phyloP scores from a whole-genome alignment of 148 eudicot species.

The Polygonum maritimum region DNA sequence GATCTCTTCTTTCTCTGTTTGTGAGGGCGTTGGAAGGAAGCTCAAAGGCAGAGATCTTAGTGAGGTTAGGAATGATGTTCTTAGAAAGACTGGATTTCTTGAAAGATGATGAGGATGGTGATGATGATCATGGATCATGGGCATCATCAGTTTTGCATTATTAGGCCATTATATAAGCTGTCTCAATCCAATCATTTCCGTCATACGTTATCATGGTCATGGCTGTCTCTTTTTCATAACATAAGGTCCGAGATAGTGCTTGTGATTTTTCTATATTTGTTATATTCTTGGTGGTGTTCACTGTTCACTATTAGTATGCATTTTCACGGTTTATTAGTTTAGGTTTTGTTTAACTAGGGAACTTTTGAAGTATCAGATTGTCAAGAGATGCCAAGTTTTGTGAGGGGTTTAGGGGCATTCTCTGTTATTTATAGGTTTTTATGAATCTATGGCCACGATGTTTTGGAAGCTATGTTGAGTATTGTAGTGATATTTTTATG shows the following conservation, averaged over 20 bases:
- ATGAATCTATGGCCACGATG: neutral
- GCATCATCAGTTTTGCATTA: slow-evolving; percentile 3
- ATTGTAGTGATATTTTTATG: neutral
- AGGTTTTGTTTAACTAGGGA: neutral
- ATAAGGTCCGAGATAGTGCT: slow-evolving; percentile 5
- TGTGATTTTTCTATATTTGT: neutral
- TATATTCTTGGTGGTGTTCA: neutral
- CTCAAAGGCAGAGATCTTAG: slow-evolving; percentile 90
- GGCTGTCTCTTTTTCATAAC: slow-evolving; percentile 1
- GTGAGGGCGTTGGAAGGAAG: slow-evolving; percentile 89
- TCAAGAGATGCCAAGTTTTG: neutral
- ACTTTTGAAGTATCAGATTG: neutral
- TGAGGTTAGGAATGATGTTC: slow-evolving; percentile 60
- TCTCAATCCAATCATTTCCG: slow-evolving; percentile 8
- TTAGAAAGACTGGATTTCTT: slow-evolving; percentile 71
- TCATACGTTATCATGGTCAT: slow-evolving; percentile 5
- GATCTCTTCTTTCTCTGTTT: slow-evolving; percentile 60
- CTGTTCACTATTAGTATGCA: neutral
- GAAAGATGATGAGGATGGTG: slow-evolving; percentile 23
- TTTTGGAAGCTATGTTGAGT: neutral
- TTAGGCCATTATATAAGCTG: slow-evolving; percentile 5
- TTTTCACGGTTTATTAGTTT: neutral
- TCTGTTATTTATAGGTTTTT: neutral
- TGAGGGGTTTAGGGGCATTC: neutral
- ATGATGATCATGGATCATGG: neutral